These are phyloP conservation scores for Trametes elegans DNA, from an alignment of 768 basidiomycete species.

Conservation along the genomic window DNA sequence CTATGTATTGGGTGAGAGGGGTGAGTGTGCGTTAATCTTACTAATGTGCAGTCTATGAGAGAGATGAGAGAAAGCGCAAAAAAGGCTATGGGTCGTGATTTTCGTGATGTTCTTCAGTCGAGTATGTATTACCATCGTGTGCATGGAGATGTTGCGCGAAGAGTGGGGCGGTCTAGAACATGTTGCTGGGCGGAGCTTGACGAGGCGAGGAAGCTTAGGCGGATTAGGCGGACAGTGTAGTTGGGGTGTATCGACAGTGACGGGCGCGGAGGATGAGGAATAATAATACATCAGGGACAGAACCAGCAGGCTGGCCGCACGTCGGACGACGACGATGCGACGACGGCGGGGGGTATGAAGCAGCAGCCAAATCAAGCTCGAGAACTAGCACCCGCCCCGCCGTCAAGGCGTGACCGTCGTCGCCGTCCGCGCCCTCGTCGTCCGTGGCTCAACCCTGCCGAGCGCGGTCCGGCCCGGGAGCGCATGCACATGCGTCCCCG, in stretches of 20 bases:
- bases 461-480: conserved; percentile 8
- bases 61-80: neutral
- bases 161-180: neutral
- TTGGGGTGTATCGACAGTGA: neutral
- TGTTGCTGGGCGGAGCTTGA: neutral
- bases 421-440: neutral
- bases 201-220: neutral
- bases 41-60: neutral
- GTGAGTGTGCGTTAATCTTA: neutral
- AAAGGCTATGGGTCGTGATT: neutral
- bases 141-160: neutral
- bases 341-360: neutral
- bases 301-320: neutral
- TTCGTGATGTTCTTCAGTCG: neutral
- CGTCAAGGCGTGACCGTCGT: conserved; percentile 17
- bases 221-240: neutral
- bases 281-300: conserved; percentile 14
- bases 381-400: neutral
- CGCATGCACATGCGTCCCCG: neutral
- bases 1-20: no score
- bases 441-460: neutral
- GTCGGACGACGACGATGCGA: neutral
- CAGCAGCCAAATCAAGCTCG: neutral
- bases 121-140: neutral
- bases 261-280: neutral